A percentile compares a stretch with the other conserved stretches of the same genome.
phyloP scores from a whole-genome alignment of 495 filamentous ascomycete species.

The Penicillium parvum region DNA sequence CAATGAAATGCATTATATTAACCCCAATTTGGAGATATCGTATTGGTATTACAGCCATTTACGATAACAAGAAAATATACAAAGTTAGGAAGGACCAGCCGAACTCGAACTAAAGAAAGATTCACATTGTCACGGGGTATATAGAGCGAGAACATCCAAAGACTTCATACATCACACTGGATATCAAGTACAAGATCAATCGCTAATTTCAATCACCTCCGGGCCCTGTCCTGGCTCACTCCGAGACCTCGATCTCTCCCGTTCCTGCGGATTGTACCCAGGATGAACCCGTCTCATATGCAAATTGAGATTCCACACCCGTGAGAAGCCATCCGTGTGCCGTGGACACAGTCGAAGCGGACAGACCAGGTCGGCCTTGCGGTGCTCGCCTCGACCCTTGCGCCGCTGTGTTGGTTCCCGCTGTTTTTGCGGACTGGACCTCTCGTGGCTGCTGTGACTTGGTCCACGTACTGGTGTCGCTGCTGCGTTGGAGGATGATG shows the following conservation, averaged over 20 bases:
- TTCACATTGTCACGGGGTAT: neutral
- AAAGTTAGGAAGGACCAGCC: slow-evolving; percentile 9
- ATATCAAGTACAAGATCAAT: neutral
- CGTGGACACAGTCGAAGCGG: slow-evolving; percentile 27
- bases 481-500: neutral
- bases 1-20: neutral
- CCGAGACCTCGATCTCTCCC: slow-evolving; percentile 4
- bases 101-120: neutral
- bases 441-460: neutral
- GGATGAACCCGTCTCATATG: slow-evolving; percentile 36
- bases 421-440: neutral
- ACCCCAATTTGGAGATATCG: slow-evolving; percentile 7
- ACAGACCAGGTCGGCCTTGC: slow-evolving; percentile 31
- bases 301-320: slow-evolving; percentile 38
- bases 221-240: neutral
- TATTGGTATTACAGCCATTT: slow-evolving; percentile 10
- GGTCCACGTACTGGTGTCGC: neutral
- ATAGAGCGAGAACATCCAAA: neutral
- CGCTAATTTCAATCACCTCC: slow-evolving; percentile 3
- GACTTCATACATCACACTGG: slow-evolving; percentile 1
- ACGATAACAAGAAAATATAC: neutral
- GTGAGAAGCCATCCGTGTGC: slow-evolving; percentile 33
- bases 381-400: slow-evolving; percentile 28
- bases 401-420: neutral
- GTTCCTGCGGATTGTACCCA: slow-evolving; percentile 6